Evolutionary conservation across 371 early-diverging fungal genomes (phyloP).

Genomic region (Coemansia sp.): DNA sequence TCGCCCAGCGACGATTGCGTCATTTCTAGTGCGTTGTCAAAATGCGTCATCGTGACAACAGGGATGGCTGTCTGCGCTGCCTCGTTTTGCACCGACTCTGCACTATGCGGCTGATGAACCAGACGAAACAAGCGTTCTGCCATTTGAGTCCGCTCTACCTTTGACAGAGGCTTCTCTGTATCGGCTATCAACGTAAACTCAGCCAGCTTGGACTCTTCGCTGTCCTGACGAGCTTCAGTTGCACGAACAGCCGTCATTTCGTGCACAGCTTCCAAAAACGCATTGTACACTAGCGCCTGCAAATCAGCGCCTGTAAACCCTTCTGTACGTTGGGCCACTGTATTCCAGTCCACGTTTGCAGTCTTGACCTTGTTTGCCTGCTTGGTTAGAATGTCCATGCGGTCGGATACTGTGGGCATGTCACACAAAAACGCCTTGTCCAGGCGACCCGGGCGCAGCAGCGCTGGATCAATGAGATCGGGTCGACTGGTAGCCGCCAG

Average conservation of each 20-base stretch:
- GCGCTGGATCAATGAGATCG: conserved; percentile 97
- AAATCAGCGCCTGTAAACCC: conserved; percentile 91
- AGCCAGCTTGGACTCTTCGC: conserved; percentile 6
- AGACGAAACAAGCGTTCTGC: conserved; percentile 30
- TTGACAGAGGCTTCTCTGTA: background rate
- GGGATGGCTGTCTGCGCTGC: background rate
- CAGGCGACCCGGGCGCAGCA: conserved; percentile 97
- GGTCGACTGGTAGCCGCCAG: conserved; percentile 97
- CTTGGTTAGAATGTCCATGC: conserved; percentile 67
- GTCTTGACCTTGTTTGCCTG: conserved; percentile 67
- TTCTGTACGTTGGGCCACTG: conserved; percentile 66
- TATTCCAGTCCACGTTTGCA: conserved; percentile 60
- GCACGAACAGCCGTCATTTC: conserved; percentile 34
- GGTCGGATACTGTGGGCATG: conserved; percentile 74
- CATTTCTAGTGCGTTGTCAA: conserved; percentile 22
- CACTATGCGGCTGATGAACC: background rate
- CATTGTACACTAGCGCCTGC: conserved; percentile 89
- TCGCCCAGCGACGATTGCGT: conserved; percentile 40
- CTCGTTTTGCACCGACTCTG: background rate
- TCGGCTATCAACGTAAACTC: conserved; percentile 20
- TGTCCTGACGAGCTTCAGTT: background rate
- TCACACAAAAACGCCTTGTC: conserved; percentile 92
- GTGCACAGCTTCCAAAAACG: conserved; percentile 87
- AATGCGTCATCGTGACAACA: conserved; percentile 22
- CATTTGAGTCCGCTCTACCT: conserved; percentile 22